Evolutionary conservation across 2,329 filamentous ascomycete species (phyloP).

Genomic region (Paecilomyces fulvus): DNA sequence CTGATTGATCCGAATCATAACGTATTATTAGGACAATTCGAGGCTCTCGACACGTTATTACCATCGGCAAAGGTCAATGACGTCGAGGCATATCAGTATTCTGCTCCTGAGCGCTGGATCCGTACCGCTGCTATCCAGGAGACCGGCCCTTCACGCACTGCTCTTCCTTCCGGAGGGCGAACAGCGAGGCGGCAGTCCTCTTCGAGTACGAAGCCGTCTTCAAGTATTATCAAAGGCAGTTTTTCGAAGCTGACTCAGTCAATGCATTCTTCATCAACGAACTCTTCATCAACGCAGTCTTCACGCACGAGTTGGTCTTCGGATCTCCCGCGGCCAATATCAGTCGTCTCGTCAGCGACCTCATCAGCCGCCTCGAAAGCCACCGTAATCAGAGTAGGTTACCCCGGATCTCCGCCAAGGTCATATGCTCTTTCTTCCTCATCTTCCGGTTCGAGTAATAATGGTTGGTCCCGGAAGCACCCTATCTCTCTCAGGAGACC

Average conservation of each 20-base stretch:
- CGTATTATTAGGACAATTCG: constrained; percentile 52
- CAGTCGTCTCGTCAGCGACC: constrained; percentile 1
- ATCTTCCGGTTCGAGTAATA: constrained; percentile 22
- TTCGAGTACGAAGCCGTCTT: constrained; percentile 9
- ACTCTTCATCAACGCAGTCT: constrained; percentile 2
- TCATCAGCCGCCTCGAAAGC: constrained; percentile 21
- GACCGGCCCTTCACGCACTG: constrained; percentile 18
- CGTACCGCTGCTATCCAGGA: constrained; percentile 30
- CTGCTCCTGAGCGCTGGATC: constrained; percentile 47
- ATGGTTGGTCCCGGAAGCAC: constrained; percentile 11
- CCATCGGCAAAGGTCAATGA: constrained; percentile 45
- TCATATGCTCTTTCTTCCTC: constrained; percentile 25
- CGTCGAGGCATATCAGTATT: constrained; percentile 51
- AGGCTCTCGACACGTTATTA: constrained; percentile 47
- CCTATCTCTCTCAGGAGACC: constrained; percentile 17
- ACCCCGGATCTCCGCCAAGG: constrained; percentile 19
- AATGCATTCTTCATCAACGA: no score
- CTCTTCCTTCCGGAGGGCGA: constrained; percentile 34
- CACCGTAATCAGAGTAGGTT: constrained; percentile 26
- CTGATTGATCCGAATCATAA: constrained; percentile 48
- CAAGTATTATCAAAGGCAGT: constrained; percentile 11
- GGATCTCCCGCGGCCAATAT: constrained; percentile 18
- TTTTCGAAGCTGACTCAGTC: constrained; percentile 17
- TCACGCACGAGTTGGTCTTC: constrained; percentile 11
- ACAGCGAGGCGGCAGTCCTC: constrained; percentile 19